These are phyloP conservation scores for Colletotrichum sp. DNA, from an alignment of 2,329 filamentous ascomycete genomes.

Conservation along the genomic window DNA sequence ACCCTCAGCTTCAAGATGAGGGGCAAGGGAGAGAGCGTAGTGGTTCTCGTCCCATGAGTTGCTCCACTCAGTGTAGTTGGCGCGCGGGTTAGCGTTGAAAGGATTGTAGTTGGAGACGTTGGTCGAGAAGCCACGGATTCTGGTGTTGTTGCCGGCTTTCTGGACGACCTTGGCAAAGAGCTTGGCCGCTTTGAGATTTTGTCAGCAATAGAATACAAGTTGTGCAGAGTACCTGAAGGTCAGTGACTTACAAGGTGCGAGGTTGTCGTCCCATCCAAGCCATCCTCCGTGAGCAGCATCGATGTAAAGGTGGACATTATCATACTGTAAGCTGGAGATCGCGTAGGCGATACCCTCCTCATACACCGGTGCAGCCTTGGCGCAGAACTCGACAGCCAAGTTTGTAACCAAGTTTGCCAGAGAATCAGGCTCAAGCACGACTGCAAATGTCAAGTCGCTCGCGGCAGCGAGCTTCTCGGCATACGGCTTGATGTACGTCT, in stretches of 20 bases:
- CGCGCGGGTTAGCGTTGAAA: slow-evolving; percentile 40
- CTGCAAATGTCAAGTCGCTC: slow-evolving; percentile 43
- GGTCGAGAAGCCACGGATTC: slow-evolving; percentile 46
- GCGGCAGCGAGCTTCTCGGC: slow-evolving; percentile 40
- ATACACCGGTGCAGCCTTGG: slow-evolving; percentile 40
- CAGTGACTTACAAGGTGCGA: slow-evolving; percentile 35
- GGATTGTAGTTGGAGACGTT: slow-evolving; percentile 49
- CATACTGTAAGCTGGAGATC: slow-evolving; percentile 40
- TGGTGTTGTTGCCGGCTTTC: slow-evolving; percentile 32
- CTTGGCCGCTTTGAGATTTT: slow-evolving; percentile 35
- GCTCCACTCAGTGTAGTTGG: slow-evolving; percentile 45
- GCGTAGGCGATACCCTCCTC: slow-evolving; percentile 46
- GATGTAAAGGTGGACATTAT: slow-evolving; percentile 43
- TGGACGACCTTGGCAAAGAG: slow-evolving; percentile 43
- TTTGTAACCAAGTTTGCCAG: slow-evolving; percentile 49
- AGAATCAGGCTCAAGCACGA: slow-evolving; percentile 50
- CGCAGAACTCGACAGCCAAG: slow-evolving; percentile 38
- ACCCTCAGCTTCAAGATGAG: slow-evolving; percentile 39
- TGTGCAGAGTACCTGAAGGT: too few relatives aligned
- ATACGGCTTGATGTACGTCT: slow-evolving; percentile 42
- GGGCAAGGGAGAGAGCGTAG: slow-evolving; percentile 42
- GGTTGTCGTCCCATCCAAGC: slow-evolving; percentile 45
- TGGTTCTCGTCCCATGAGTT: slow-evolving; percentile 44
- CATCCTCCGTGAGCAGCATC: slow-evolving; percentile 49
- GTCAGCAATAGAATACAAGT: slow-evolving; percentile 4